A percentile compares a stretch with the other conserved stretches of the same genome.
Conservation (phyloP, 805 yeast genomes). For the Ogataea zsoltii region DNA sequence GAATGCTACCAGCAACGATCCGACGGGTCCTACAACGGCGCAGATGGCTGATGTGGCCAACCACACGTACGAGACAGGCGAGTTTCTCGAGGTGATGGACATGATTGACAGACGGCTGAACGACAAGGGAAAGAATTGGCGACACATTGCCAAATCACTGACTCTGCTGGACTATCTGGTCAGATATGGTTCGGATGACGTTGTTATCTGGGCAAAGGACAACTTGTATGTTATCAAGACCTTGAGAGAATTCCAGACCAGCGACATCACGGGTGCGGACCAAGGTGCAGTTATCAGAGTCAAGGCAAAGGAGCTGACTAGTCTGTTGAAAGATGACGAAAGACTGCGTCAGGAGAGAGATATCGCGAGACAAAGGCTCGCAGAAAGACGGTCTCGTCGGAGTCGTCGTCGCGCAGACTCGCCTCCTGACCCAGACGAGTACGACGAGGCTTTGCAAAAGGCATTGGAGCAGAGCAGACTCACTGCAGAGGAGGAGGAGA, state of each 20-base stretch:
- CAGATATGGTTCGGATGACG: conserved; percentile 82
- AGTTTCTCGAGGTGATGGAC: conserved; percentile 88
- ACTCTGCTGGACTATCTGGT: conserved; percentile 88
- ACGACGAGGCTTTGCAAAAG: conserved; percentile 73
- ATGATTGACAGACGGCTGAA: conserved; percentile 89
- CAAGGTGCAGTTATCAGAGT: conserved; percentile 88
- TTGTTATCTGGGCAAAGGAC: conserved; percentile 89
- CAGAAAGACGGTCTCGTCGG: conserved; percentile 36
- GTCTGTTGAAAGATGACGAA: conserved; percentile 79
- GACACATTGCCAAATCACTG: conserved; percentile 90
- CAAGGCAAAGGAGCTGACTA: conserved; percentile 84
- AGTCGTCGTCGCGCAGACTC: conserved; percentile 25
- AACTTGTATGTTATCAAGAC: conserved; percentile 87
- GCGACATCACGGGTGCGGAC: conserved; percentile 76
- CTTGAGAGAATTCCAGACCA: conserved; percentile 81
- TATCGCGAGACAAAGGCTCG: conserved; percentile 31
- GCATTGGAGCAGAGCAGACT: conserved; percentile 79
- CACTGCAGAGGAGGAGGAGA: conserved; percentile 84
- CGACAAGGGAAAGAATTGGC: conserved; percentile 96
- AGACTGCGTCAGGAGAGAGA: conserved; percentile 71
- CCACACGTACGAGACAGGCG: conserved; percentile 67
- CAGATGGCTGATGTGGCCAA: conserved; percentile 84
- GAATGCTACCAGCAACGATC: conserved; percentile 88
- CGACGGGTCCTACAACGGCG: conserved; percentile 76
- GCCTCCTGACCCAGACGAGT: conserved; percentile 40